These are phyloP conservation scores for Beverwykella pulmonaria DNA, from an alignment of 495 filamentous ascomycete species.

Conservation along the genomic window DNA sequence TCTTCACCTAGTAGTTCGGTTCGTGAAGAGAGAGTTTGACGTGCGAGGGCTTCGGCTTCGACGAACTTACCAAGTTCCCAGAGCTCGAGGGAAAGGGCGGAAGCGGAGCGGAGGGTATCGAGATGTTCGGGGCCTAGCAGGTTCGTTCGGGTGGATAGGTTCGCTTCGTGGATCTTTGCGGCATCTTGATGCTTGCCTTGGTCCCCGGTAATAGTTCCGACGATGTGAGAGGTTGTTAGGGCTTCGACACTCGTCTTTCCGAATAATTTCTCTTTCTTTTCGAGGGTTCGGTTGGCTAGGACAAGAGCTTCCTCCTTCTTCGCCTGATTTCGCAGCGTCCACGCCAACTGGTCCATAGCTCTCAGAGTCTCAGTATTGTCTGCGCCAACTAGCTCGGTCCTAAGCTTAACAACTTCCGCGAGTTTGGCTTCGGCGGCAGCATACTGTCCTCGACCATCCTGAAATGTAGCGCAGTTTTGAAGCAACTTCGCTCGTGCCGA, in stretches of 20 bases:
- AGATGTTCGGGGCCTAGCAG: conserved; percentile 13
- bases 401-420: conserved; percentile 15
- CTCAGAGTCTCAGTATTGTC: conserved; percentile 11
- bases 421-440: conserved; percentile 14
- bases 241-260: conserved; percentile 14
- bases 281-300: conserved; percentile 11
- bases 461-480: conserved; percentile 19
- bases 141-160: conserved; percentile 11
- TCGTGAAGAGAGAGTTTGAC: conserved; percentile 10
- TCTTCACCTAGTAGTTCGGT: conserved; percentile 10
- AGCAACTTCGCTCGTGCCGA: conserved; percentile 12
- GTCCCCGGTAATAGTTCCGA: conserved; percentile 14
- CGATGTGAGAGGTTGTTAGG: conserved; percentile 14
- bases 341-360: conserved; percentile 13
- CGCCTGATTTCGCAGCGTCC: conserved; percentile 17
- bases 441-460: conserved; percentile 16
- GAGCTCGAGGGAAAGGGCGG: conserved; percentile 16
- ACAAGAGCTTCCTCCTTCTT: conserved; percentile 9
- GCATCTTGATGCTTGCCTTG: conserved; percentile 22
- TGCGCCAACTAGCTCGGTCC: conserved; percentile 8
- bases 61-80: conserved; percentile 23
- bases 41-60: conserved; percentile 14
- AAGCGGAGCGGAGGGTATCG: conserved; percentile 12
- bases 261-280: conserved; percentile 12
- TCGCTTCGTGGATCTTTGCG: conserved; percentile 6